Evolutionary conservation across 202 grass and related monocot genomes (phyloP).

Genomic region (Schoenoplectus tabernaemontani): DNA sequence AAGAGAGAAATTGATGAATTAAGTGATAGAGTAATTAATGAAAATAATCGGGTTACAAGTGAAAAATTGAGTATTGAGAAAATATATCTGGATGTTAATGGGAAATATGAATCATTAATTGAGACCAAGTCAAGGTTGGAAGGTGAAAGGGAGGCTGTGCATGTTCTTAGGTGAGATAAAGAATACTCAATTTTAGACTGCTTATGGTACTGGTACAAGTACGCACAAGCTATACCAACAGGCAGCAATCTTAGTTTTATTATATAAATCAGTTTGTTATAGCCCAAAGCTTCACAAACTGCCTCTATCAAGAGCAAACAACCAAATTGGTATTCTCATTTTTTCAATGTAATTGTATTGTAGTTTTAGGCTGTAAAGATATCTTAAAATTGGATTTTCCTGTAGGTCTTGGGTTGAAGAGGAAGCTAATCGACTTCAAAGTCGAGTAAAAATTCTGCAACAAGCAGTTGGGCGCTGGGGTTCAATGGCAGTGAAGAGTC

Average conservation of each 20-base stretch:
- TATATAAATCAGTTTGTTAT: not conserved
- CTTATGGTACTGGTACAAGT: not conserved
- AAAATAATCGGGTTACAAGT: slow-evolving; percentile 39
- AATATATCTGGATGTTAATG: slow-evolving; percentile 33
- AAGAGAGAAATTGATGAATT: slow-evolving; percentile 66
- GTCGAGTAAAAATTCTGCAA: slow-evolving; percentile 43
- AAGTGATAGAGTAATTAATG: slow-evolving; percentile 44
- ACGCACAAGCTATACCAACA: not conserved
- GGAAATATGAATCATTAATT: slow-evolving; percentile 55
- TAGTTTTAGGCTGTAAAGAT: not conserved
- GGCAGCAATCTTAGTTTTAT: not conserved
- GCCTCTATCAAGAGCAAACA: not conserved
- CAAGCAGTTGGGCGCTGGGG: slow-evolving; percentile 73
- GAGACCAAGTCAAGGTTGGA: slow-evolving; percentile 73
- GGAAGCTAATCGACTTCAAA: slow-evolving; percentile 47
- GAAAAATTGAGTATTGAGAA: slow-evolving; percentile 49
- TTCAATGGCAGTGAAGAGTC: slow-evolving; percentile 27
- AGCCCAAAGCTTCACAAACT: not conserved
- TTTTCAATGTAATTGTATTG: not conserved
- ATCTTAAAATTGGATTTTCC: not conserved
- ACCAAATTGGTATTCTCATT: not conserved
- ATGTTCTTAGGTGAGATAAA: slow-evolving; percentile 61
- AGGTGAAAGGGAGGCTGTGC: slow-evolving; percentile 75
- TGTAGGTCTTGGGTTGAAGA: slow-evolving; percentile 77
- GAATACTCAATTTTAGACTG: slow-evolving; percentile 13